Evolutionary conservation across 768 basidiomycete genomes (phyloP).

Genomic region (Exidia glandulosa): DNA sequence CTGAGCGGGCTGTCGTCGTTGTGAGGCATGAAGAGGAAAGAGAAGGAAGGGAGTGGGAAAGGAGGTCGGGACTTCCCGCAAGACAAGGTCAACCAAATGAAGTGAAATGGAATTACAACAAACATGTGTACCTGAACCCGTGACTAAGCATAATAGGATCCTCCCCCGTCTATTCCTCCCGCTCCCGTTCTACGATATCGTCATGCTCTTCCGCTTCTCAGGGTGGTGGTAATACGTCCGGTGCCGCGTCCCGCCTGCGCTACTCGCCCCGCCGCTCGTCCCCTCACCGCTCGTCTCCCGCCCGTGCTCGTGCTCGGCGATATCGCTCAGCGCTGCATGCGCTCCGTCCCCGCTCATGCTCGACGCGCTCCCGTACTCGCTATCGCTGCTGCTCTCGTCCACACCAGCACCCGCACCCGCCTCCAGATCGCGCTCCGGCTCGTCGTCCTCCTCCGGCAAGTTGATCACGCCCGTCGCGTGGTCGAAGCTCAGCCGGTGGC

Average conservation of each 20-base stretch:
- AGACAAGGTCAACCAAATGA: no score
- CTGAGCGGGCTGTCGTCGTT: no score
- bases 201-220: constrained; percentile 28
- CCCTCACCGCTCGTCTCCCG: background rate
- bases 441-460: constrained; percentile 50
- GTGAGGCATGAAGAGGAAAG: no score
- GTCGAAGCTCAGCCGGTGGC: constrained; percentile 71
- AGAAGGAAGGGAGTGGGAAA: no score
- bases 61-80: no score
- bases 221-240: constrained; percentile 83
- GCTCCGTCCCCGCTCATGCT: constrained; percentile 11
- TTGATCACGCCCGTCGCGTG: constrained; percentile 81
- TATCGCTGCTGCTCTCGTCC: constrained; percentile 12
- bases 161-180: no score
- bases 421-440: background rate
- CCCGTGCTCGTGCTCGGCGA: background rate
- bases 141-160: no score
- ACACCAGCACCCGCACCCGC: background rate
- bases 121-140: no score
- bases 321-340: no score
- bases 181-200: background rate
- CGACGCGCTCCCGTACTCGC: constrained; percentile 1
- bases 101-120: no score
- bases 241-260: constrained; percentile 32
- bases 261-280: background rate